phyloP scores from a whole-genome alignment of 208 protist species.

The Trypanosoma scelopori region DNA sequence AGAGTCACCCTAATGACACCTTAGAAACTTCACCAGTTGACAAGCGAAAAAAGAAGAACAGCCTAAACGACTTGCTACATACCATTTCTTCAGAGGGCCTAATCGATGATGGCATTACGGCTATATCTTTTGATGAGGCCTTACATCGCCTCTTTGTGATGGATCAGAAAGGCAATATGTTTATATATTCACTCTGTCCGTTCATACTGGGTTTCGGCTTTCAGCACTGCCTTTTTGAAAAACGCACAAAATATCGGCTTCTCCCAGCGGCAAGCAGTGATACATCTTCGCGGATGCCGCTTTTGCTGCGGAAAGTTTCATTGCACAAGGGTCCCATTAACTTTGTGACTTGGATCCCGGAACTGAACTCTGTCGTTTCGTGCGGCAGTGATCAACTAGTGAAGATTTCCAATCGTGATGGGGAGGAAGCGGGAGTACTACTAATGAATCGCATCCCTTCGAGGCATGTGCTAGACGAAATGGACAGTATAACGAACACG shows the following conservation, averaged over 20 bases:
- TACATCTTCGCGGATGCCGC: not conserved
- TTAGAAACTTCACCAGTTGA: not conserved
- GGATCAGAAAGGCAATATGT: constrained; percentile 45
- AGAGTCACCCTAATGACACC: not conserved
- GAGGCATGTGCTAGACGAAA: not conserved
- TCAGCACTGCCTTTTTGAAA: constrained; percentile 35
- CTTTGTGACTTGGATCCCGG: constrained; percentile 40
- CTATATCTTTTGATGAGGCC: constrained; percentile 47
- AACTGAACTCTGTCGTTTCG: constrained; percentile 38
- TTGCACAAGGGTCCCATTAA: constrained; percentile 1
- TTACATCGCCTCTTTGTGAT: constrained; percentile 71
- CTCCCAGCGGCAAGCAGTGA: not conserved
- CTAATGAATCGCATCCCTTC: constrained; percentile 45
- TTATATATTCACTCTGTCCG: constrained; percentile 53
- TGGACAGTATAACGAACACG: not conserved
- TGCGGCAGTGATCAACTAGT: constrained; percentile 56
- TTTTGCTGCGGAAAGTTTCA: constrained; percentile 9
- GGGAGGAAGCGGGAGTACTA: constrained; percentile 37
- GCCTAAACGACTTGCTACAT: constrained; percentile 7
- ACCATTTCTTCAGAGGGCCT: constrained; percentile 6
- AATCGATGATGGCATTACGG: constrained; percentile 30
- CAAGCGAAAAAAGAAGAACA: not conserved
- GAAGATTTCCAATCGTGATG: constrained; percentile 38
- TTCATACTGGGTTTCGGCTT: constrained; percentile 49
- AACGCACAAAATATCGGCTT: constrained; percentile 26